A percentile compares a stretch with the other conserved stretches of the same genome.
Evolutionary conservation across 164 flowering plant species (phyloP).

Genomic region (Akebia trifoliata): DNA sequence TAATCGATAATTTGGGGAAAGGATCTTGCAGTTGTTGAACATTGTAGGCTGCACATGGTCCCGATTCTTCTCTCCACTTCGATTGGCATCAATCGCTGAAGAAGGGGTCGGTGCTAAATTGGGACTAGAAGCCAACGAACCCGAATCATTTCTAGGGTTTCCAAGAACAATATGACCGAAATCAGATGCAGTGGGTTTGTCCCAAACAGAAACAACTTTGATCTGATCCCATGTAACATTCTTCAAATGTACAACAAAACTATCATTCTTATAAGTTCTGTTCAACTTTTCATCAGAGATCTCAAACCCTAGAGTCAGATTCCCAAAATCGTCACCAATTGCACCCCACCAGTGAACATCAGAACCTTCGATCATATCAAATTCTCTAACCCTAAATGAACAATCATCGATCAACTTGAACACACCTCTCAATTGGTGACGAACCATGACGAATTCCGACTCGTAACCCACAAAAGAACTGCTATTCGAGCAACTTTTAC

Average conservation of each 20-base stretch:
- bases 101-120: slow-evolving; percentile 24
- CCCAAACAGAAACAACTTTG: slow-evolving; percentile 75
- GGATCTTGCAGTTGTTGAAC: slow-evolving; percentile 72
- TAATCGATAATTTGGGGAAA: slow-evolving; percentile 57
- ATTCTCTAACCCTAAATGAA: slow-evolving; percentile 66
- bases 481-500: slow-evolving; percentile 25
- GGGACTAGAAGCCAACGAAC: slow-evolving; percentile 6
- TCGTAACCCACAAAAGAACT: slow-evolving; percentile 36
- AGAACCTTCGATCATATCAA: slow-evolving; percentile 79
- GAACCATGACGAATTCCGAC: slow-evolving; percentile 67
- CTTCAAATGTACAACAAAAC: slow-evolving; percentile 48
- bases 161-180: slow-evolving; percentile 64
- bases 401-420: slow-evolving; percentile 58
- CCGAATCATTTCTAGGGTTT: slow-evolving; percentile 13
- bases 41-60: slow-evolving; percentile 49
- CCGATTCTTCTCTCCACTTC: neutral
- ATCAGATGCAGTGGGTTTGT: slow-evolving; percentile 58
- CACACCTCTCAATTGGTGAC: slow-evolving; percentile 74
- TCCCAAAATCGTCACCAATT: slow-evolving; percentile 40
- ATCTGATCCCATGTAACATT: slow-evolving; percentile 76
- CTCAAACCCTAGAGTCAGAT: slow-evolving; percentile 60
- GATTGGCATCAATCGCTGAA: slow-evolving; percentile 12
- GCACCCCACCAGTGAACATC: slow-evolving; percentile 95
- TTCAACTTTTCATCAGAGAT: slow-evolving; percentile 65
- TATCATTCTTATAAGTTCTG: slow-evolving; percentile 58